phyloP scores from a whole-genome alignment of 2,329 filamentous ascomycete genomes.

The Madurella fahalii region DNA sequence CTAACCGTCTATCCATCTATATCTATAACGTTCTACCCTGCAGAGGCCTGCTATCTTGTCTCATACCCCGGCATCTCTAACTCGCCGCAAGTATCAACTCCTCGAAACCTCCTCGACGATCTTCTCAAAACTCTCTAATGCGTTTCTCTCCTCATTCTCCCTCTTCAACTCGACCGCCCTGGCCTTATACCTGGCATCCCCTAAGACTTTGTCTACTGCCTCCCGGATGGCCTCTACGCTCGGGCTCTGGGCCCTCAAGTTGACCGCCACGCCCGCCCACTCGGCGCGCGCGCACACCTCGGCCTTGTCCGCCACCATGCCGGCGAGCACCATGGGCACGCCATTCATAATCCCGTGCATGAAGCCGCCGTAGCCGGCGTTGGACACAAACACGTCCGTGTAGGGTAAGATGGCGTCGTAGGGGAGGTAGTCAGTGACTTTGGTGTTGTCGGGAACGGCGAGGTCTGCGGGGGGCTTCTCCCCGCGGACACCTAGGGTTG shows the following conservation, averaged over 20 bases:
- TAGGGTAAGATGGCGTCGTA: slow-evolving; percentile 45
- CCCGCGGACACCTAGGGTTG: slow-evolving; percentile 30
- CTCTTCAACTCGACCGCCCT: slow-evolving; percentile 25
- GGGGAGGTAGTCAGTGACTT: slow-evolving; percentile 44
- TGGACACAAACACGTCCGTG: slow-evolving; percentile 43
- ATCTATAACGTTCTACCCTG: too few relatives aligned
- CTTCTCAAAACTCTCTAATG: slow-evolving; percentile 1
- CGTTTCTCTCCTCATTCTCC: slow-evolving; percentile 23
- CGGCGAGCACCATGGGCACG: slow-evolving; percentile 45
- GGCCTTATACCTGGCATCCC: slow-evolving; percentile 29
- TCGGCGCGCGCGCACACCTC: slow-evolving; percentile 40
- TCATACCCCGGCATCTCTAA: too few relatives aligned
- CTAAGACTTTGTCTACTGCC: slow-evolving; percentile 33
- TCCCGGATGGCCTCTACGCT: slow-evolving; percentile 26
- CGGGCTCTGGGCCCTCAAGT: slow-evolving; percentile 37
- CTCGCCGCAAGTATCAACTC: too few relatives aligned
- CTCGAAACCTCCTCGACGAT: slow-evolving; percentile 2
- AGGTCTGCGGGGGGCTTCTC: slow-evolving; percentile 23
- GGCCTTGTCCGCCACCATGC: slow-evolving; percentile 39
- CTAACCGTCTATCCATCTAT: too few relatives aligned
- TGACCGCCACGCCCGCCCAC: slow-evolving; percentile 42
- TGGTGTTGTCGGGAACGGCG: slow-evolving; percentile 35
- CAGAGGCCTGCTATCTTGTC: too few relatives aligned
- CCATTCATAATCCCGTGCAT: slow-evolving; percentile 42
- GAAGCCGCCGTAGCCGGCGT: slow-evolving; percentile 47